Conservation (phyloP, 768 basidiomycete genomes). For the Leccinum imitatum region DNA sequence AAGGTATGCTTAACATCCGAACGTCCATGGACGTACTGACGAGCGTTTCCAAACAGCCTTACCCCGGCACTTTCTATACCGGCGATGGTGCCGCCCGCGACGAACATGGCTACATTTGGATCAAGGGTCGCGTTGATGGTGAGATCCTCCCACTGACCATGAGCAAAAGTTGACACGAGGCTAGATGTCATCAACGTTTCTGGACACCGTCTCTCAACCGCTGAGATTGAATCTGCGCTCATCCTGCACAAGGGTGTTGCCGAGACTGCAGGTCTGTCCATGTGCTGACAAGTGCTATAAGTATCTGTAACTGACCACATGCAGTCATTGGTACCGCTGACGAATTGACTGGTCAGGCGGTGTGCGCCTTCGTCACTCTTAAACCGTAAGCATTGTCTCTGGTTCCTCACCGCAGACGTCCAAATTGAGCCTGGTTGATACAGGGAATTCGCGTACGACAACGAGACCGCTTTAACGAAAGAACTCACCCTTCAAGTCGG, state of each 20-base stretch:
- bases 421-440: neutral
- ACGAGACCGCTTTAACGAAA: constrained; percentile 74
- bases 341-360: constrained; percentile 90
- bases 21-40: constrained; percentile 43
- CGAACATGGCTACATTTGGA: constrained; percentile 97
- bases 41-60: constrained; percentile 44
- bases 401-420: neutral
- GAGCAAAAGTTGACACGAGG: constrained; percentile 1
- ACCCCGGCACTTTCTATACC: constrained; percentile 93
- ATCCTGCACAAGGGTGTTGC: constrained; percentile 95
- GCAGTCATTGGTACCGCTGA: constrained; percentile 79
- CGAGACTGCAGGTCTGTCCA: constrained; percentile 72
- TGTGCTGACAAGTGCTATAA: neutral
- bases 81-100: constrained; percentile 96
- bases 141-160: constrained; percentile 28
- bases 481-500: constrained; percentile 94
- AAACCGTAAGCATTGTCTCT: constrained; percentile 65
- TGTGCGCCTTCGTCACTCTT: constrained; percentile 91
- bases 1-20: constrained; percentile 32
- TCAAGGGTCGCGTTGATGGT: constrained; percentile 96
- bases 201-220: constrained; percentile 94
- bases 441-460: constrained; percentile 80
- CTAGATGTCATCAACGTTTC: constrained; percentile 97
- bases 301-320: constrained; percentile 8
- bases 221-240: constrained; percentile 96